A percentile compares a stretch with the other conserved stretches of the same genome.
Evolutionary conservation across 768 basidiomycete species (phyloP).

Genomic region (Naganishia vaughanmartiniae): DNA sequence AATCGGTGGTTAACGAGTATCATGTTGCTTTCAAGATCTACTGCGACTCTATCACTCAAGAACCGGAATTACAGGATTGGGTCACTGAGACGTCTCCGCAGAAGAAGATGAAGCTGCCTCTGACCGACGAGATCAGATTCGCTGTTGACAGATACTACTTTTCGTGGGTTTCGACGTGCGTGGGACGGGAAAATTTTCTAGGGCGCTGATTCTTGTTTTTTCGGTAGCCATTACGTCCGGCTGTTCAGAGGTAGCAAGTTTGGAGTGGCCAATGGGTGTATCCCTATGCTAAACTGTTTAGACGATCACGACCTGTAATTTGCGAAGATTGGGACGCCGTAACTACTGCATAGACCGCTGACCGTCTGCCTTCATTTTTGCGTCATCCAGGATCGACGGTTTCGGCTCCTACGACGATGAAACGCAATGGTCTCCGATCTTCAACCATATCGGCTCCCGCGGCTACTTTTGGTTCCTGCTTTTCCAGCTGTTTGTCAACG

Average conservation of each 20-base stretch:
- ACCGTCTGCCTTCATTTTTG: not conserved
- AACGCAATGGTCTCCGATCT: slow-evolving; percentile 41
- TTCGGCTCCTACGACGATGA: slow-evolving; percentile 50
- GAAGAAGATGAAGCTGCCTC: slow-evolving; percentile 60
- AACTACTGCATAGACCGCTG: slow-evolving; percentile 55
- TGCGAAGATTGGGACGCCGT: slow-evolving; percentile 60
- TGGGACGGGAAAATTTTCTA: not conserved
- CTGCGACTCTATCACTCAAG: slow-evolving; percentile 68
- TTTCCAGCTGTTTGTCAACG: slow-evolving; percentile 82
- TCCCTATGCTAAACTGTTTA: slow-evolving; percentile 64
- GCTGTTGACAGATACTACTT: slow-evolving; percentile 68
- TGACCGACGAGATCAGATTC: slow-evolving; percentile 69
- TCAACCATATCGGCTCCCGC: slow-evolving; percentile 68
- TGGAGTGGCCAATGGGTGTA: slow-evolving; percentile 82
- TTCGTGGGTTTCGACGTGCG: slow-evolving; percentile 30
- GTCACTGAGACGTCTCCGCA: slow-evolving; percentile 61
- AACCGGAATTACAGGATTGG: slow-evolving; percentile 66
- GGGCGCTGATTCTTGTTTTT: not conserved
- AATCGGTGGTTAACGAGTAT: not conserved
- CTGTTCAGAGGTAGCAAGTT: slow-evolving; percentile 84
- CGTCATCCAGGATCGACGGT: slow-evolving; percentile 37
- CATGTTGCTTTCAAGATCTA: slow-evolving; percentile 55
- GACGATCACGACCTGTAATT: slow-evolving; percentile 59
- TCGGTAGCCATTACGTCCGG: slow-evolving; percentile 75
- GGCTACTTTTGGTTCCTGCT: slow-evolving; percentile 90